These are phyloP conservation scores for Paecilomyces sp. DNA, from an alignment of 2,329 filamentous ascomycete genomes.

Conservation along the genomic window DNA sequence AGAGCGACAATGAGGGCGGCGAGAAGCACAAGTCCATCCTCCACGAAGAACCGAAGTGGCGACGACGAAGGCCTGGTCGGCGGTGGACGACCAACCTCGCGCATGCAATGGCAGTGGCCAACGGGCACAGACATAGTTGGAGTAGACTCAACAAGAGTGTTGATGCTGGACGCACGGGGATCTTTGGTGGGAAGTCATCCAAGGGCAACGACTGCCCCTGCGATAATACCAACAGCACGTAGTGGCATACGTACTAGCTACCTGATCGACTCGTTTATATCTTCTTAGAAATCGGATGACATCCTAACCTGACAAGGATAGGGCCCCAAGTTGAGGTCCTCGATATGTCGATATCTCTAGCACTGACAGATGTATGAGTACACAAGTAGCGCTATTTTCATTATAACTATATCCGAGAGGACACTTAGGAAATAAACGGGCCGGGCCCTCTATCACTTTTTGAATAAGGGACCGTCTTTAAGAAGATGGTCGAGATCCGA, in stretches of 20 bases:
- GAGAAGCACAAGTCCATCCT: not conserved
- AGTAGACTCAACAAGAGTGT: not conserved
- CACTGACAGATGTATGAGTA: too few relatives aligned
- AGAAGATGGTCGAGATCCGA: too few relatives aligned
- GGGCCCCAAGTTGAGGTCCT: too few relatives aligned
- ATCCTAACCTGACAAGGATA: too few relatives aligned
- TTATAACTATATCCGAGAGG: too few relatives aligned
- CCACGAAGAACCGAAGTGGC: not conserved
- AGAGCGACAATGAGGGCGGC: not conserved
- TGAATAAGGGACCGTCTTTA: too few relatives aligned
- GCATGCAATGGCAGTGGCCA: not conserved
- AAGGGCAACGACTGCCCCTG: not conserved
- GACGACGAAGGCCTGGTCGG: not conserved
- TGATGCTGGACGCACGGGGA: not conserved
- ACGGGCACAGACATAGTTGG: not conserved
- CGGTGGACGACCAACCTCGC: not conserved
- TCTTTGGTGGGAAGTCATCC: not conserved
- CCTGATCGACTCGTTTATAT: too few relatives aligned
- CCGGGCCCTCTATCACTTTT: too few relatives aligned
- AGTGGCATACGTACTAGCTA: not conserved
- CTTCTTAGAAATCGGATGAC: too few relatives aligned
- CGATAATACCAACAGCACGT: not conserved
- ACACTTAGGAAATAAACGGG: too few relatives aligned
- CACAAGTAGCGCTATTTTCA: too few relatives aligned
- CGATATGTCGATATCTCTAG: too few relatives aligned